Base-by-base conservation (phyloP, 495 filamentous ascomycete genomes). In the Penicillium diatomitis region DNA sequence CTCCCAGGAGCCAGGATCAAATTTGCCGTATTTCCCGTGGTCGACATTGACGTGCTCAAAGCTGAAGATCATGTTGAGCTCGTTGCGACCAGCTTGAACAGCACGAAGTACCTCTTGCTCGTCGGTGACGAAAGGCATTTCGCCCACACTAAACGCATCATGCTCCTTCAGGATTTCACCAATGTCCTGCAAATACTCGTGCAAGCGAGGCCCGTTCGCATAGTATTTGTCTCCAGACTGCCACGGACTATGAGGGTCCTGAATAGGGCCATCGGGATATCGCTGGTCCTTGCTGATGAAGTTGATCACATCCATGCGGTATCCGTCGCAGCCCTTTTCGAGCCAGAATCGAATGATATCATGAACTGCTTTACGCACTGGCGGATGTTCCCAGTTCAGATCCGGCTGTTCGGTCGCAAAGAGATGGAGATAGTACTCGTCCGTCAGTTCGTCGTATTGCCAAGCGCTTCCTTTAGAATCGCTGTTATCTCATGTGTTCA, bases 11-110 rank as follows among this genome's bases (percentile, higher is more conserved):
- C 70, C 70, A 5, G 70, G 66, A 9, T 66, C 68, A 51, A 78
- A 79, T 51, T 76, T 78, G 44, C 75, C 69, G 6, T 70, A 64
- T 5, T 60, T 51, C 8, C 78, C 78, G 44, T 76, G 68, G 41
- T 83, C 84, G 31, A 87, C 67, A 50, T 81, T 77, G 1, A 74
- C 69, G 49, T 76, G 69, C 52, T 86, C 83, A 51, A 87, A 87
- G 52, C 85, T 78, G 67, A 89, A 88, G 30, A 87, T 76, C 85
- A 89, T 89, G 66, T 79, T 79, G 39, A 88, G 70, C 57, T 88
- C 81, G 40, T 72, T 67, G 30, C 80, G 76, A 38, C 75, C 72
- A 8, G 70, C 67, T 3, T 74, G 69, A 27, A 88, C 77, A 32
- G 76, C 77, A 9, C 72, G 68, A 30, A 86, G 68, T 2, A 86